Percentiles rank a stretch among this genome's conserved stretches.
These are phyloP conservation scores for Tympanopsis confertula DNA, from an alignment of 2,329 filamentous ascomycete genomes.

Conservation along the genomic window DNA sequence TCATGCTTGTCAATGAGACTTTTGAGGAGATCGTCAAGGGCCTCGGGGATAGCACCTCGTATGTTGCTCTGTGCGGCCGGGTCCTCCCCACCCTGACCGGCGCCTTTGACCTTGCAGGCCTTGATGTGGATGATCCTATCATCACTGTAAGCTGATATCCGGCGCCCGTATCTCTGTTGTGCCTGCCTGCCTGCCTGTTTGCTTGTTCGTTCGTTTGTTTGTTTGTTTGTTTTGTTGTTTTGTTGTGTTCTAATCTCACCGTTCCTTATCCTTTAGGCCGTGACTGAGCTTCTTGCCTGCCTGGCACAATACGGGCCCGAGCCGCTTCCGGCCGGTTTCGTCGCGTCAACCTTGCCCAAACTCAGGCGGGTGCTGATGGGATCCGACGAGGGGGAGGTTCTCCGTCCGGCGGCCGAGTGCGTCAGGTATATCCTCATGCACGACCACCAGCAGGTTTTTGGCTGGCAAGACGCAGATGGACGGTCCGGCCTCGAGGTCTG, in stretches of 20 bases:
- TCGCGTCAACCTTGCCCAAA: conserved; percentile 77
- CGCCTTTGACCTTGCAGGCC: conserved; percentile 75
- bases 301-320: conserved; percentile 73
- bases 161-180: too few species aligned
- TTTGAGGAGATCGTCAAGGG: conserved; percentile 76
- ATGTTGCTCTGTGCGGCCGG: conserved; percentile 69
- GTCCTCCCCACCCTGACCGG: conserved; percentile 79
- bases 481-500: conserved; percentile 81
- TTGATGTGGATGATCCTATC: conserved; percentile 75
- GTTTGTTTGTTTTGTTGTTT: too few species aligned
- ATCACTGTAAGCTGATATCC: too few species aligned
- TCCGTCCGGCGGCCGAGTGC: conserved; percentile 74
- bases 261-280: too few species aligned
- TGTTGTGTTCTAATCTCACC: too few species aligned
- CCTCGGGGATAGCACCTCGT: conserved; percentile 58
- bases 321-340: conserved; percentile 77
- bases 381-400: conserved; percentile 75
- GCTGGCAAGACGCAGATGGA: conserved; percentile 70
- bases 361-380: conserved; percentile 71
- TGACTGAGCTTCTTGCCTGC: conserved; percentile 71
- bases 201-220: too few species aligned
- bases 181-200: too few species aligned
- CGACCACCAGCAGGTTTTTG: conserved; percentile 80
- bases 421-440: conserved; percentile 84
- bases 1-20: conserved; percentile 74